phyloP scores from a whole-genome alignment of 345 rosid species.

The Hibiscus trionum region DNA sequence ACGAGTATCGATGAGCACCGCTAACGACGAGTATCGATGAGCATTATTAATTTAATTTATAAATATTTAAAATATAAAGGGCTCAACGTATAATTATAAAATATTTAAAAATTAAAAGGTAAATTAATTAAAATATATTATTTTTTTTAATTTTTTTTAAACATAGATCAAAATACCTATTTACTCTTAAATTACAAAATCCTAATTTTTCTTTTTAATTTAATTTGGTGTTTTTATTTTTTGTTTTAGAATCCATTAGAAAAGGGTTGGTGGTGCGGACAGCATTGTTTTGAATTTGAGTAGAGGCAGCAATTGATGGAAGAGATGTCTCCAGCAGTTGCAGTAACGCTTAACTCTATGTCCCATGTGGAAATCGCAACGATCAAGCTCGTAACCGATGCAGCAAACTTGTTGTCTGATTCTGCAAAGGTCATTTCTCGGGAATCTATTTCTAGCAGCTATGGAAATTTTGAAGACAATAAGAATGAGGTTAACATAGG shows the following conservation, averaged over 20 bases:
- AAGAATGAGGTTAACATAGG: slow-evolving; percentile 17
- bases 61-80: no score
- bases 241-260: neutral
- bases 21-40: no score
- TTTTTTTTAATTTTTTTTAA: no score
- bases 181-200: no score
- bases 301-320: slow-evolving; percentile 53
- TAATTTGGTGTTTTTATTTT: slow-evolving; percentile 24
- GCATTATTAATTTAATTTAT: no score
- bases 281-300: neutral
- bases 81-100: no score
- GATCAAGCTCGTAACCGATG: slow-evolving; percentile 60
- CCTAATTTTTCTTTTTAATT: no score
- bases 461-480: slow-evolving; percentile 19
- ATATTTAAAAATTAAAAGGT: no score
- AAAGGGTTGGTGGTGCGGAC: slow-evolving; percentile 19
- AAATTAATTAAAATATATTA: no score
- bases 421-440: slow-evolving; percentile 22
- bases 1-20: no score
- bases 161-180: no score
- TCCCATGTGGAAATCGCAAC: slow-evolving; percentile 45
- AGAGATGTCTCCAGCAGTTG: slow-evolving; percentile 68
- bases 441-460: slow-evolving; percentile 22
- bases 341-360: slow-evolving; percentile 56
- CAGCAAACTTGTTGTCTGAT: slow-evolving; percentile 44